These are phyloP conservation scores for Rubia peregrina DNA, from an alignment of 305 asterid genomes.

Conservation along the genomic window DNA sequence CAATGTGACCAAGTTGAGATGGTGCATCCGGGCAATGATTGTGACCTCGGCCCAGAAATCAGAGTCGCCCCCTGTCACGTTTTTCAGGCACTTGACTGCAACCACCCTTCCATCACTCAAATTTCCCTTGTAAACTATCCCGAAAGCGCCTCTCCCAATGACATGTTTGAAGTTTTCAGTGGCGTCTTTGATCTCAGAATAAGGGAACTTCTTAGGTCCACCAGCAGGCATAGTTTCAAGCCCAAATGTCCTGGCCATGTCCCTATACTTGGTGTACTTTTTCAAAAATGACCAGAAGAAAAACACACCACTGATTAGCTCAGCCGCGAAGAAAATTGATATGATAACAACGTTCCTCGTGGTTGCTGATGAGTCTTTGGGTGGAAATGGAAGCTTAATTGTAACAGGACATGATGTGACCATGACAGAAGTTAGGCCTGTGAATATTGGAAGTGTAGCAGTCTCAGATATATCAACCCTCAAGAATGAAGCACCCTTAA, in stretches of 20 bases:
- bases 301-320: background rate
- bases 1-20: constrained; percentile 8
- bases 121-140: background rate
- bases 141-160: background rate
- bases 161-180: background rate
- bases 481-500: background rate
- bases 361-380: background rate
- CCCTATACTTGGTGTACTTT: constrained; percentile 1
- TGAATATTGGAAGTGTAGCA: background rate
- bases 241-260: constrained; percentile 1
- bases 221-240: background rate
- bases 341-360: background rate
- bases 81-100: background rate
- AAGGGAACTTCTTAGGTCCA: background rate
- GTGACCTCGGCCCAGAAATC: constrained; percentile 4
- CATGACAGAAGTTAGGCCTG: background rate
- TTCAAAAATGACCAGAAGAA: background rate
- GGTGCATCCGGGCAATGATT: constrained; percentile 7
- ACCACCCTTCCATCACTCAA: background rate
- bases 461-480: background rate
- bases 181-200: background rate
- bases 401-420: constrained; percentile 2
- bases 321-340: background rate
- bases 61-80: background rate
- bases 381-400: background rate